Base-by-base conservation (phyloP, 2,329 filamentous ascomycete species). In the Alternaria consortialis region DNA sequence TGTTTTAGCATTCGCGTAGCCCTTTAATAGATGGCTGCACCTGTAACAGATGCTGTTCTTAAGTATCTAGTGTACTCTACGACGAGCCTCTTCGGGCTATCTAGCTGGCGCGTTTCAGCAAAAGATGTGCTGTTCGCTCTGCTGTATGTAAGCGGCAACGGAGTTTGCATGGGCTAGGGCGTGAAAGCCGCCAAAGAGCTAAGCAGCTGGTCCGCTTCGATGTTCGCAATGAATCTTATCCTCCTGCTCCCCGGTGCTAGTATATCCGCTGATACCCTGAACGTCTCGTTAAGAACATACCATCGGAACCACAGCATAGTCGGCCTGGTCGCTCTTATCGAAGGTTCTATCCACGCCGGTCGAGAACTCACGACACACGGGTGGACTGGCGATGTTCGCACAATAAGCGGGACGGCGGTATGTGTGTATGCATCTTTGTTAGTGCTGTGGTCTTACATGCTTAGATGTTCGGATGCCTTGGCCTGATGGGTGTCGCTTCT, bases 61-160 rank as follows among this genome's bases (percentile, higher is more conserved):
- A 58, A 57, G 47, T 60, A 63, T 37, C 27, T 67, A 32, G 61
- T 67, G 1, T 67, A 67, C 44, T 59, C 57, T 8, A 59, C 56
- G 1, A 47, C 55, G 15, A 58, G 52, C 20, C 2, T 57, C 15
- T 53, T 56, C 39, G 3, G 7, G 15, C 1, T 58, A 29, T 34
- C 40, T 2, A 20, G 36, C 5, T 53, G 7, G 34, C 15, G 27
- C 20, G 27, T 47, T 34, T 58, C 15, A 27, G 48, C n/a, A 42
- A 58, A 40, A 15, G 27, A 58, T 36, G 7, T 44, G 29, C 9
- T 58, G 23, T 53, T 58, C 12, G 5, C 34, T 5, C 2, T 58
- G 11, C 36, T 65, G 1, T 62, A 61, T 42, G 4, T 64, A 8
- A 32, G 15, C 32, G 37, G 51, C 7, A 68, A 66, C 25, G 39